Evolutionary conservation across 73 alveolate genomes (phyloP).

Genomic region (Tetrahymena malaccensis): DNA sequence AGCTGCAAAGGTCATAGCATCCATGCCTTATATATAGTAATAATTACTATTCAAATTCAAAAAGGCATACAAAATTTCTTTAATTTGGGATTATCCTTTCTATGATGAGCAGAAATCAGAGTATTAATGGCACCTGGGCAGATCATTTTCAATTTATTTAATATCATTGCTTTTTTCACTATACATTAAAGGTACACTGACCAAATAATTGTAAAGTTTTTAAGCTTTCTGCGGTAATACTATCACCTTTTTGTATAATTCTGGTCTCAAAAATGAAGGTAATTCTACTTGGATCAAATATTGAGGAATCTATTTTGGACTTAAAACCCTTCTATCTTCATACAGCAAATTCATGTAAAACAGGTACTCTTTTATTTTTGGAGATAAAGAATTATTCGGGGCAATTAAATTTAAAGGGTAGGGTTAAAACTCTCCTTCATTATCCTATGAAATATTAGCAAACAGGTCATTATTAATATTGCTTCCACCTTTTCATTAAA

Average conservation of each 20-base stretch:
- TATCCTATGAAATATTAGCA: neutral
- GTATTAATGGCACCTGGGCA: neutral
- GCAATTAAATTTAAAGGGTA: neutral
- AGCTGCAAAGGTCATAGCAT: neutral
- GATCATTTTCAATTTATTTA: neutral
- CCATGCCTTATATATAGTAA: neutral
- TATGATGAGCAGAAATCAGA: neutral
- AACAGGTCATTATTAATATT: neutral
- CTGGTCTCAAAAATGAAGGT: neutral
- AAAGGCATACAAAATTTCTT: neutral
- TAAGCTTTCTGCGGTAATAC: neutral
- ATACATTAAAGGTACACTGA: neutral
- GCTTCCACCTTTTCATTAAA: neutral
- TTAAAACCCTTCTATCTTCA: neutral
- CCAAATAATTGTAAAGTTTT: neutral
- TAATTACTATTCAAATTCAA: neutral
- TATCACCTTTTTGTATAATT: neutral
- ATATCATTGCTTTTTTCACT: neutral
- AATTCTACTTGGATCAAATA: neutral
- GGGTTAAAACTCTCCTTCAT: neutral
- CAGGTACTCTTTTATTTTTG: neutral
- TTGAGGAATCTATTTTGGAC: neutral
- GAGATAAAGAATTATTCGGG: neutral
- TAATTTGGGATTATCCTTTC: neutral
- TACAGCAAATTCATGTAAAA: neutral